Evolutionary conservation across 495 filamentous ascomycete species (phyloP), one percentile per base, ranked within the genome.

Genomic region (Podospora anserina): DNA sequence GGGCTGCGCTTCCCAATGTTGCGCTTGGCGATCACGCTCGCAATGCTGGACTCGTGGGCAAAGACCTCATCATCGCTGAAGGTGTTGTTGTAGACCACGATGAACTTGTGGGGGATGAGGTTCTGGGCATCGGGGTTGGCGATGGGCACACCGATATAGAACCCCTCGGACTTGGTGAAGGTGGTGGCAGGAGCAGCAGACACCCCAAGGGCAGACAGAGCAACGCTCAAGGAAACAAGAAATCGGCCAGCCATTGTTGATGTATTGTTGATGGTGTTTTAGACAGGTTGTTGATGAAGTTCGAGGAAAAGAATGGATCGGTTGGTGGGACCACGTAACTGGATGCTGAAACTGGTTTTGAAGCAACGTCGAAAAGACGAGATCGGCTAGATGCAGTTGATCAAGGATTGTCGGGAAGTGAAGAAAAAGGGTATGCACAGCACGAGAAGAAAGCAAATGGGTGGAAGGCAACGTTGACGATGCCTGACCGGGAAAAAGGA

Each of bases 11-110:
- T 81, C 70, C 72, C 75, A 44, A 84, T 39, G 74, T 84, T 85
- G 34, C 83, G 78, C 74, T 81, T 85, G 71, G 78, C 75, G 61
- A 85, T 71, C n/a, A 78, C 72, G 3, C 77, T 69, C 61, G 78
- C 80, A 68, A 86, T 69, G 27, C 71, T 78, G 23, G 72, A 69
- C 72, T 83, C 69, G 65, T 84, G 80, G 55, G 75, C 74, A 27
- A 71, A 64, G 62, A 86, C 76, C 61, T 72, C 80, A 20, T 77
- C 78, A 49, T 81, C 75, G 66, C 66, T 72, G 69, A 73, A 78
- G 7, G 76, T 80, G 76, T 72, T 80, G 76, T 84, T 79, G 77
- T 85, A 85, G 53, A 85, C 82, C 4, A 85, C 82, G 53, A 85
- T 85, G 71, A 81, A 85, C 49, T 72, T 75, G 76, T 82, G 79